Evolutionary conservation across 2,329 filamentous ascomycete species (phyloP).

Genomic region (Didymella lethalis): DNA sequence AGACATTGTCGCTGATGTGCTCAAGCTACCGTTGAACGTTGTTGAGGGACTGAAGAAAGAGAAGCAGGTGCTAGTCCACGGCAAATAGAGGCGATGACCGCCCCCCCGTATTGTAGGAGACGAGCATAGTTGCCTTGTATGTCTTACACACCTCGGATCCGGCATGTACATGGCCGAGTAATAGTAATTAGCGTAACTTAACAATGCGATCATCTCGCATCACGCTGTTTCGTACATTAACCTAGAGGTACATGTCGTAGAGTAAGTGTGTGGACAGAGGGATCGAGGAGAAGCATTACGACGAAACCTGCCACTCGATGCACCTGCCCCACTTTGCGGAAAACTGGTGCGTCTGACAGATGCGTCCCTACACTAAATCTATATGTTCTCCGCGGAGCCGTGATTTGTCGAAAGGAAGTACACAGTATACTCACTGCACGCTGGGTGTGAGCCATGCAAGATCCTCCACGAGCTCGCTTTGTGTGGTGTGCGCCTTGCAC

Average conservation of each 20-base stretch:
- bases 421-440: neutral
- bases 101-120: neutral
- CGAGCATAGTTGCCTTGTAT: neutral
- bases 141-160: neutral
- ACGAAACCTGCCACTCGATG: neutral
- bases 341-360: neutral
- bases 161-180: neutral
- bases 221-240: neutral
- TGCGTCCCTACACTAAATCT: neutral
- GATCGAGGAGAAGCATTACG: neutral
- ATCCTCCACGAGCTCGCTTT: too few relatives aligned
- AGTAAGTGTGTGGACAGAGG: neutral
- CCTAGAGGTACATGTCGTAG: neutral
- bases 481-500: too few relatives aligned
- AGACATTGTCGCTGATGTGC: neutral
- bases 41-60: conserved; percentile 68
- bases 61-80: conserved; percentile 64
- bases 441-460: too few relatives aligned
- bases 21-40: conserved; percentile 64
- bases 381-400: neutral
- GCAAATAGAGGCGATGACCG: neutral
- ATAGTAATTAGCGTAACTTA: neutral
- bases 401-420: neutral
- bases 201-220: neutral
- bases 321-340: neutral